Base-by-base conservation (phyloP, 2,329 filamentous ascomycete species). In the Stachybotrys chlorohalonatus region DNA sequence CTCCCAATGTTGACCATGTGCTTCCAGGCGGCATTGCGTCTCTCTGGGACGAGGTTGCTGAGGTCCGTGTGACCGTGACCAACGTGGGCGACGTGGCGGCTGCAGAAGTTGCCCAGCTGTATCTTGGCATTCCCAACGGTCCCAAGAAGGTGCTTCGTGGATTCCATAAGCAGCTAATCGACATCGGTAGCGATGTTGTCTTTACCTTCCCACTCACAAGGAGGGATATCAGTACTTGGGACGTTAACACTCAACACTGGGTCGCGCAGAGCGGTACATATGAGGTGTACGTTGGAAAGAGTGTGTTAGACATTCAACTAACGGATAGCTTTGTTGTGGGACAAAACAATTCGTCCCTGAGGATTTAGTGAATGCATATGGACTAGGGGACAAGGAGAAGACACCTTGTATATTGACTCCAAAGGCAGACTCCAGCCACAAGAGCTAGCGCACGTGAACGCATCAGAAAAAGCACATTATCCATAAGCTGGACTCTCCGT, bases 151-250 rank as follows among this genome's bases (percentile, higher is more conserved):
- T 86, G 63, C 71, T 88, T 13, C 76, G 84, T 2, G 84, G 85
- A 3, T 87, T 88, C 56, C 75, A 77, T 31, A 86, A 85, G 64
- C 32, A 16, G 8, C 36, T 42, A 13, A 17, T 45, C 31, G 17
- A 17, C 31, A 11, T 45, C 6, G 65, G 75, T 54, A 73, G 68
- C 16, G 67, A 69, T 11, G 74, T 69, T 0, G 69, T 84, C 0
- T 66, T 60, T 0, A 24, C 7, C 11, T 80, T 88, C 54, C 64
- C 72, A 24, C 64, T 89, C 42, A 86, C 76, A 16, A 74, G 85
- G 47, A 77, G 84, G 56, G 85, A 89, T 62, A 62, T 89, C 50
- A 87, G 84, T 66, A 73, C 82, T 31, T 89, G 85, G 86, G 82
- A 87, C 63, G 75, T 79, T 5, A 69, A 65, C 1, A 73, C 73